A percentile compares a stretch with the other conserved stretches of the same genome.
phyloP scores from a whole-genome alignment of 495 filamentous ascomycete genomes.

The Tricharina praecox region DNA sequence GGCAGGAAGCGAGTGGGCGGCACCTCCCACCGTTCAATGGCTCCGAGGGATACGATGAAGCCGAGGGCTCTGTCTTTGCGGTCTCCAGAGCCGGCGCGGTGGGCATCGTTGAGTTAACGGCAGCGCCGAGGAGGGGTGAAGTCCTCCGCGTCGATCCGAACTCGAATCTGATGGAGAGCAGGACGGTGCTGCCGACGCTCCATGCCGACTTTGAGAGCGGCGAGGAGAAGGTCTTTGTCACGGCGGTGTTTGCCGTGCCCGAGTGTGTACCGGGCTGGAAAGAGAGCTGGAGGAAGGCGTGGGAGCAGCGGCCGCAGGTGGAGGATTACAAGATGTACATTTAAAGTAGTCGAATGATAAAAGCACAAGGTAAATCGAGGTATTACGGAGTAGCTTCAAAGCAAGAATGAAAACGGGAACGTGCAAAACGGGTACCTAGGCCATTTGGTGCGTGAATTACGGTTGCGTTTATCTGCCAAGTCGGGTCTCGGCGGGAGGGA shows the following conservation, averaged over 20 bases:
- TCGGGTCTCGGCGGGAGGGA: no score
- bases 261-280: conserved; percentile 12
- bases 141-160: conserved; percentile 62
- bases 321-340: no score
- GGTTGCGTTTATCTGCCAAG: no score
- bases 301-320: conserved; percentile 13
- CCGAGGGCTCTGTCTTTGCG: conserved; percentile 39
- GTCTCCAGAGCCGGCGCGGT: conserved; percentile 50
- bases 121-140: conserved; percentile 34
- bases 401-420: no score
- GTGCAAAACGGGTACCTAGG: no score
- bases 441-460: no score
- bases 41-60: conserved; percentile 39
- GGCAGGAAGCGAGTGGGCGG: conserved; percentile 39
- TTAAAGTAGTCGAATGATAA: no score
- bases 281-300: conserved; percentile 21
- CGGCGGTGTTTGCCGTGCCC: conserved; percentile 36
- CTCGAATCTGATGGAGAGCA: conserved; percentile 52
- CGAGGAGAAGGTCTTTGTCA: conserved; percentile 31
- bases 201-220: conserved; percentile 26
- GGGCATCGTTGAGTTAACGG: conserved; percentile 46
- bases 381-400: no score
- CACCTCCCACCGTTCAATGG: conserved; percentile 38
- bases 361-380: no score
- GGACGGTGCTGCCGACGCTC: conserved; percentile 53